These are phyloP conservation scores for Lichtheimia ornata DNA, from an alignment of 371 early-diverging fungal genomes.

Conservation along the genomic window DNA sequence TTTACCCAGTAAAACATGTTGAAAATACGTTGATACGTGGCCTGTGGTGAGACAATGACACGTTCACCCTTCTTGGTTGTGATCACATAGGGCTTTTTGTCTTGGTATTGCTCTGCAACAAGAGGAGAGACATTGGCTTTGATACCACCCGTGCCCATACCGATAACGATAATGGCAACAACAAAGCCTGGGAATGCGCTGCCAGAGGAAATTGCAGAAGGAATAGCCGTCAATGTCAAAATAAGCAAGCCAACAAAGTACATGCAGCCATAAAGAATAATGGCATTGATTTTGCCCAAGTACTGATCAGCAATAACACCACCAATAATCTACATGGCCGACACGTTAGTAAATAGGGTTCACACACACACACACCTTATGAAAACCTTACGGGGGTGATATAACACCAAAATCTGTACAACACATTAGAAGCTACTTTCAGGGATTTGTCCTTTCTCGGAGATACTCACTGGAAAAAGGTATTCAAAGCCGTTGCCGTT, in stretches of 20 bases:
- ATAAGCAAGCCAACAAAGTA: conserved; percentile 74
- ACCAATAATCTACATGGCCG: conserved; percentile 46
- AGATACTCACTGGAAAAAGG: conserved; percentile 61
- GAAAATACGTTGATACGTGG: conserved; percentile 49
- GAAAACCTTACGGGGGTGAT: conserved; percentile 52
- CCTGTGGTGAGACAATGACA: conserved; percentile 52
- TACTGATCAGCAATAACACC: conserved; percentile 82
- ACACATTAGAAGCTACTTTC: conserved; percentile 3
- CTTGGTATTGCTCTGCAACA: conserved; percentile 51
- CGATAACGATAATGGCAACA: conserved; percentile 71
- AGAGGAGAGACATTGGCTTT: conserved; percentile 53
- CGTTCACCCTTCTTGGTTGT: conserved; percentile 32
- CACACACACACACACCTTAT: background rate
- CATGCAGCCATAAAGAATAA: conserved; percentile 62
- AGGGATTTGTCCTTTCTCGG: background rate
- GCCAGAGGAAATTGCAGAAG: conserved; percentile 50
- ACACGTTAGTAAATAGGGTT: background rate
- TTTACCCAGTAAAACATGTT: conserved; percentile 59
- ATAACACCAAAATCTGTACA: conserved; percentile 69
- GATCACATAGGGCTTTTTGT: conserved; percentile 27
- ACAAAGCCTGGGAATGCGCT: conserved; percentile 68
- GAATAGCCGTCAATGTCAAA: conserved; percentile 64
- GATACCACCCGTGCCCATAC: conserved; percentile 61
- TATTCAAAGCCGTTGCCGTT: conserved; percentile 70
- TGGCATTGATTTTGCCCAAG: conserved; percentile 83